These are phyloP conservation scores for Saprolegnia diclina DNA, from an alignment of 352 stramenopile genomes.

Conservation along the genomic window DNA sequence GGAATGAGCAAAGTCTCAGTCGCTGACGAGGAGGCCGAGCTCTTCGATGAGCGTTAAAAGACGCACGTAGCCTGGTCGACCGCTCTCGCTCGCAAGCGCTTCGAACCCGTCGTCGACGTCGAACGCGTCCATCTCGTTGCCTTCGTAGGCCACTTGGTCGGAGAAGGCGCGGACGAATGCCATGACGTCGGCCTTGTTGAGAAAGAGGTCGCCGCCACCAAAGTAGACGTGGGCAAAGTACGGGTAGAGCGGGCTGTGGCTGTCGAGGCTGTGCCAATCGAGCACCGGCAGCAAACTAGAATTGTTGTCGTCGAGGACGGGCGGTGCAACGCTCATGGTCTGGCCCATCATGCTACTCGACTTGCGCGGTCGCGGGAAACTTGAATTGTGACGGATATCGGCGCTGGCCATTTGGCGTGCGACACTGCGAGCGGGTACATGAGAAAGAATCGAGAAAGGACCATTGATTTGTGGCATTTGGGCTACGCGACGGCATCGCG, in stretches of 20 bases:
- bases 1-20: neutral
- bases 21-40: neutral
- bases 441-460: too few relatives aligned
- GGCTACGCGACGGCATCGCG: too few relatives aligned
- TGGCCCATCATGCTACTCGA: neutral
- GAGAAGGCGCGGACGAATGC: neutral
- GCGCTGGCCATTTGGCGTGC: too few relatives aligned
- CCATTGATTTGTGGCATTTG: too few relatives aligned
- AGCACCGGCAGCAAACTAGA: neutral
- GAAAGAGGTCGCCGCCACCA: neutral
- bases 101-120: neutral
- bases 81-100: neutral
- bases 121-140: neutral
- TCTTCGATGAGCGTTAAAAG: neutral
- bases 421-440: too few relatives aligned
- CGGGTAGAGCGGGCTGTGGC: neutral
- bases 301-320: neutral
- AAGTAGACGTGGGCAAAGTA: conserved; percentile 8
- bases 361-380: neutral
- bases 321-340: conserved; percentile 1
- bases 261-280: conserved; percentile 3
- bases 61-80: neutral
- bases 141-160: neutral
- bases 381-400: neutral
- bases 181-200: neutral